Evolutionary conservation across 495 filamentous ascomycete genomes (phyloP), one percentile per base, ranked within the genome.

Genomic region (Lasiosphaeria miniovina): DNA sequence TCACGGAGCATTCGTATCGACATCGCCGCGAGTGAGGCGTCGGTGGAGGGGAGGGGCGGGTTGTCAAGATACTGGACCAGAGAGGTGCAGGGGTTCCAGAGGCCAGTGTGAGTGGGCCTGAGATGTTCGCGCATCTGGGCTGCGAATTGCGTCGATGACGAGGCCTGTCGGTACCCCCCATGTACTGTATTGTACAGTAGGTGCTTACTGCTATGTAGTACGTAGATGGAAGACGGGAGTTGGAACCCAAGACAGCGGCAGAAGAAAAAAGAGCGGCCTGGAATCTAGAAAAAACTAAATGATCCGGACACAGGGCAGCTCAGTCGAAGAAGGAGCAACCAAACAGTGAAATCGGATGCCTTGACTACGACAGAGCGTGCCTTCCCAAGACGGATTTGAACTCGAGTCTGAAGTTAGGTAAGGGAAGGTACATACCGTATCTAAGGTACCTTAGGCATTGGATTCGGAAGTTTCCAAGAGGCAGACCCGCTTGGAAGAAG

Each of bases 1-100:
- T 53, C 49, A 34, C 32, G 49, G 55, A 50, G 55, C 11, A 15
- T 35, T 7, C 12, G 43, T 14, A 14, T n/a, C 12, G 15, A 46
- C 48, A 49, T 32, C 34, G 32, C 24, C 3, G 52, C n/a, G 10
- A 31, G 36, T 31, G 14, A 54, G 36, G 4, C 4, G 11, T 43
- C n/a, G 32, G n/a, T 7, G 17, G 48, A 38, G 36, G 50, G 58
- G 62, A 60, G 62, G 62, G 52, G 58, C 62, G 57, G 62, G 58
- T 54, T 57, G 53, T 48, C 48, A 36, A 54, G 46, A 43, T 43
- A 64, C 43, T 57, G 43, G 43, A 49, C 15, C 12, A 48, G 33
- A 48, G 24, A 48, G 14, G 43, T 12, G 24, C 24, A 34, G 33
- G 41, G 45, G 36, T 15, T 32, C 8, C 4, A 5, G 3, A 14